Evolutionary conservation across 73 alveolate genomes (phyloP).

Genomic region (Breviolum minutum): DNA sequence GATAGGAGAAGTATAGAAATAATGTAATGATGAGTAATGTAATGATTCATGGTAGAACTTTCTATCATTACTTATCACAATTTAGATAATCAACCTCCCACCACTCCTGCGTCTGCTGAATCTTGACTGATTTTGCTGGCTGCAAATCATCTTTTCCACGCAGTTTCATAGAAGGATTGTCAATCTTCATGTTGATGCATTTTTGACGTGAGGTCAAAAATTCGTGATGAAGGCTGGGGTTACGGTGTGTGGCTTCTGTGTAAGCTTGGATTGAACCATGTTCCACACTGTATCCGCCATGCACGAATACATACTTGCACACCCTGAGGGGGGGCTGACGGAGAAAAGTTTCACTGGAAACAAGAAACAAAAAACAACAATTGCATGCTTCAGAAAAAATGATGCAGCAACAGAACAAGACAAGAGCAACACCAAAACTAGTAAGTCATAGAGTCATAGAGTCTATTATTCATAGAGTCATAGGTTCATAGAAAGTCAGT

Average conservation of each 20-base stretch:
- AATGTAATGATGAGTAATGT: too few species aligned
- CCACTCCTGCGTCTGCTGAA: not conserved
- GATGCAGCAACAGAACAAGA: too few species aligned
- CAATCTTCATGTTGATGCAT: not conserved
- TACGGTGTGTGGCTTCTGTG: not conserved
- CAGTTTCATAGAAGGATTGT: not conserved
- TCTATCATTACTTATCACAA: too few species aligned
- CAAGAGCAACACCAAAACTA: too few species aligned
- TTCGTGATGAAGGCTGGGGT: not conserved
- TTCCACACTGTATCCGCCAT: not conserved
- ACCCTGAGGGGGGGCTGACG: not conserved
- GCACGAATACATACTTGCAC: constrained; percentile 1
- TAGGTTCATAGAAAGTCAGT: too few species aligned
- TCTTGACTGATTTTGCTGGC: not conserved
- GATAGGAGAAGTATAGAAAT: too few species aligned
- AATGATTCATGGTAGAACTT: too few species aligned
- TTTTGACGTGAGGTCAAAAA: not conserved
- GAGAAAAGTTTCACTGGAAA: too few species aligned
- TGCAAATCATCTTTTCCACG: not conserved
- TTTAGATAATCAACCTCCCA: too few species aligned
- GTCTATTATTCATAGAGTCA: too few species aligned
- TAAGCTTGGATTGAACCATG: not conserved
- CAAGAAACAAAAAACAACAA: too few species aligned
- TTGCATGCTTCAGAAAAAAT: not conserved
- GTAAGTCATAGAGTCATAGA: too few species aligned